phyloP scores from a whole-genome alignment of 2,329 filamentous ascomycete species.

The Paecilomyces sp. region DNA sequence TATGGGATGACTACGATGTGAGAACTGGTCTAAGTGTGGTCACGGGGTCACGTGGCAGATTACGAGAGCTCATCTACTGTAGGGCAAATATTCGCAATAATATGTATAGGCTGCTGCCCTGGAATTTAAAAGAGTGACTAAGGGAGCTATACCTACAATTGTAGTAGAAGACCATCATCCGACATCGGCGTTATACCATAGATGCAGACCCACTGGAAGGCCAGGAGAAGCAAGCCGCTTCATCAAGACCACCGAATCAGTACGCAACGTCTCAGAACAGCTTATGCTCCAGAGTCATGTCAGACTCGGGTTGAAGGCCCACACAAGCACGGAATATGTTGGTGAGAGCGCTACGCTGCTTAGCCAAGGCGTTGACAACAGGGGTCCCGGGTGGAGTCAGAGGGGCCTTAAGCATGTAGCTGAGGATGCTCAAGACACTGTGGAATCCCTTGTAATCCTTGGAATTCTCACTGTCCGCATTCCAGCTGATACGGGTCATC shows the following conservation, averaged over 20 bases:
- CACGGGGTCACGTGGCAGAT: not conserved
- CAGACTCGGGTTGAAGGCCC: slow-evolving; percentile 91
- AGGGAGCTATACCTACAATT: not conserved
- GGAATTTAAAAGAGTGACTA: not conserved
- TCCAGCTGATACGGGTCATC: slow-evolving; percentile 98
- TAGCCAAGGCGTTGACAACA: slow-evolving; percentile 89
- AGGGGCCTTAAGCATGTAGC: slow-evolving; percentile 97
- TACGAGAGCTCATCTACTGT: not conserved
- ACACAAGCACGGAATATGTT: slow-evolving; percentile 99
- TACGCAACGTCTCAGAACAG: slow-evolving; percentile 55
- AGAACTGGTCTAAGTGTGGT: not conserved
- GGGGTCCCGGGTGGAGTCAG: slow-evolving; percentile 90
- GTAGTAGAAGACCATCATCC: not conserved
- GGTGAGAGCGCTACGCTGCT: slow-evolving; percentile 88
- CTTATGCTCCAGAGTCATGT: slow-evolving; percentile 99
- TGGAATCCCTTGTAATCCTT: slow-evolving; percentile 88
- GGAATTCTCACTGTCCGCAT: slow-evolving; percentile 47
- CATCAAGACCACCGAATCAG: not conserved
- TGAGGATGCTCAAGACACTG: slow-evolving; percentile 90
- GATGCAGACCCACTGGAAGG: not conserved
- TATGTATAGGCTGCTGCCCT: not conserved
- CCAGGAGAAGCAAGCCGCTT: not conserved
- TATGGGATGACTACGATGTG: not conserved
- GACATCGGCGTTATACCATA: too few species aligned
- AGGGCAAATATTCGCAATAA: not conserved